Conservation (phyloP, 179 eudicot species). For the Actinidia polygama region DNA sequence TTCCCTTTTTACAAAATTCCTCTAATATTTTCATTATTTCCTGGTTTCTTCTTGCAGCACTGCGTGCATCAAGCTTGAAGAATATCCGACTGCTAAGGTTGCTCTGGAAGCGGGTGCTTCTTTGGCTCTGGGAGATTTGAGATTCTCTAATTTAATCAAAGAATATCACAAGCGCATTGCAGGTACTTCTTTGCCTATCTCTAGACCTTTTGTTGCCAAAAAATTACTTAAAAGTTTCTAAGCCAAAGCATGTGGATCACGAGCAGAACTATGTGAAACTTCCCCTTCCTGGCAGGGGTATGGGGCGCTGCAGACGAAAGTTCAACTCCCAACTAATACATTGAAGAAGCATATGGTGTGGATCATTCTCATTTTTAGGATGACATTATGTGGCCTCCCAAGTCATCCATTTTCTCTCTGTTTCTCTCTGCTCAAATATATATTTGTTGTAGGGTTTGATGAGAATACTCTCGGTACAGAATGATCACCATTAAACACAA, state of each 20-base stretch:
- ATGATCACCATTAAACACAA: no score
- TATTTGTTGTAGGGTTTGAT: no score
- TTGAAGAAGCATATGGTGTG: no score
- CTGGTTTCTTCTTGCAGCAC: slow-evolving; percentile 41
- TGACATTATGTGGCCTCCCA: no score
- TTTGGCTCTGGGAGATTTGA: slow-evolving; percentile 66
- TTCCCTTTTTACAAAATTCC: background rate
- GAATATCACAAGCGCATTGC: slow-evolving; percentile 83
- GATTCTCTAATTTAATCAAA: slow-evolving; percentile 70
- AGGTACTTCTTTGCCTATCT: slow-evolving; percentile 40
- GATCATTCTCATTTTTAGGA: no score
- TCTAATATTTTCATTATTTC: background rate
- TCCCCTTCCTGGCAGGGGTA: no score
- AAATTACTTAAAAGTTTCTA: background rate
- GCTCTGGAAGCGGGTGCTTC: slow-evolving; percentile 82
- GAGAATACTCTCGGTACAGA: no score
- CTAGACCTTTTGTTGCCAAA: background rate
- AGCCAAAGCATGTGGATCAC: background rate
- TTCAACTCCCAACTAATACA: no score
- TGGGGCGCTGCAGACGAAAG: no score
- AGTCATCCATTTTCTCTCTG: no score
- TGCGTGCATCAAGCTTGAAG: slow-evolving; percentile 94
- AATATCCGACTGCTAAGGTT: slow-evolving; percentile 88
- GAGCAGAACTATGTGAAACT: no score
- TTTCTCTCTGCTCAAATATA: no score